Conservation (phyloP, 352 stramenopile species). For the Halophytophthora polymorphica region DNA sequence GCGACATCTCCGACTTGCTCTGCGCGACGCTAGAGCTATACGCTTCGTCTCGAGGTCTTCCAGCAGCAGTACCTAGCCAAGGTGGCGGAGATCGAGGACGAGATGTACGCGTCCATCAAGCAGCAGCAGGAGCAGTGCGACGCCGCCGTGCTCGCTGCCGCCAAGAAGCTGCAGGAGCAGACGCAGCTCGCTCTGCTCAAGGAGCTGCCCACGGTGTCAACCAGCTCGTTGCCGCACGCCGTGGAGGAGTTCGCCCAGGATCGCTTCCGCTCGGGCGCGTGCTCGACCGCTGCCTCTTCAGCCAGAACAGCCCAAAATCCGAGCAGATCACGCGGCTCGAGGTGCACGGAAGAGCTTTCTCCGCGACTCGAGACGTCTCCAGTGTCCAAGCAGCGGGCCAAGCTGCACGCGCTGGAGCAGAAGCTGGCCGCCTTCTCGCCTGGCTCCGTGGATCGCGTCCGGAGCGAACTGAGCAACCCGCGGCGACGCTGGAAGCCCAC, state of each 20-base stretch:
- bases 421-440: constrained; percentile 53
- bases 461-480: constrained; percentile 13
- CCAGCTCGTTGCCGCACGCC: neutral
- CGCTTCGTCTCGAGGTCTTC: constrained; percentile 54
- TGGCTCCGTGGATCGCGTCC: constrained; percentile 43
- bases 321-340: neutral
- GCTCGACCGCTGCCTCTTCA: constrained; percentile 16
- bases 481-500: neutral
- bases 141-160: constrained; percentile 29
- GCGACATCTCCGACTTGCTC: neutral
- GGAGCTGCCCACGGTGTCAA: constrained; percentile 12
- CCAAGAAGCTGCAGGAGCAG: constrained; percentile 47
- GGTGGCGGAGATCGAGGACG: constrained; percentile 48
- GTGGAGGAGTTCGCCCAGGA: too few species aligned
- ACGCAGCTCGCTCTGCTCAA: constrained; percentile 27
- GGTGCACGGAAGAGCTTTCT: neutral
- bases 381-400: constrained; percentile 45
- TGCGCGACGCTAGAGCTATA: constrained; percentile 31
- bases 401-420: constrained; percentile 49
- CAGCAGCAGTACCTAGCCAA: constrained; percentile 60
- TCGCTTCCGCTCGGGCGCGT: constrained; percentile 4
- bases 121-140: constrained; percentile 40
- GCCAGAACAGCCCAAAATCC: constrained; percentile 8
- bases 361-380: constrained; percentile 27
- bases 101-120: constrained; percentile 47